These are phyloP conservation scores for Nicotiana tomentosiformis DNA, from an alignment of 257 asterid genomes.

Conservation along the genomic window DNA sequence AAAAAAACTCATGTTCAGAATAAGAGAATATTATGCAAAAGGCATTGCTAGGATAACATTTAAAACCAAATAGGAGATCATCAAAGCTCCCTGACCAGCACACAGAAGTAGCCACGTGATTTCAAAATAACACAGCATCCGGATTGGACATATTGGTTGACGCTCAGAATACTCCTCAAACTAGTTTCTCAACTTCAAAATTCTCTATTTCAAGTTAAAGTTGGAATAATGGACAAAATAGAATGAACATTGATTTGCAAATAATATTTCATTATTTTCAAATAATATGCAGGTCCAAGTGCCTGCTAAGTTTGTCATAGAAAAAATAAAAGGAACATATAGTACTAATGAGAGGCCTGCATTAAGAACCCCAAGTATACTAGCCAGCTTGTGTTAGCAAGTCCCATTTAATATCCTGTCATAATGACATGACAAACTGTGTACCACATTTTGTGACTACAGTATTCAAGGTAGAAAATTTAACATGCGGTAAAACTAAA, in stretches of 20 bases:
- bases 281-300: not conserved
- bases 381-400: not conserved
- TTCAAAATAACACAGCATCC: not conserved
- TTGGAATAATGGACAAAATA: not conserved
- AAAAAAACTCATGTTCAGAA: not conserved
- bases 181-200: too few species aligned
- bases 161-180: not conserved
- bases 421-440: not conserved
- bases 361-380: not conserved
- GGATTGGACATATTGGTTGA: not conserved
- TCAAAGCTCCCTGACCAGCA: not conserved
- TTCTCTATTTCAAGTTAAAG: too few species aligned
- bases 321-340: not conserved
- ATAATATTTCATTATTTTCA: not conserved
- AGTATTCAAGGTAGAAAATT: not conserved
- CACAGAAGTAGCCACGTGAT: conserved; percentile 2
- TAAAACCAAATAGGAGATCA: not conserved
- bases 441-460: not conserved
- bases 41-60: not conserved
- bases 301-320: not conserved
- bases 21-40: not conserved
- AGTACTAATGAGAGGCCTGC: not conserved
- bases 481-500: not conserved
- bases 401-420: not conserved
- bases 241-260: not conserved